Base-by-base conservation (phyloP, 2,329 filamentous ascomycete species). In the Talaromyces albobiverticillius region DNA sequence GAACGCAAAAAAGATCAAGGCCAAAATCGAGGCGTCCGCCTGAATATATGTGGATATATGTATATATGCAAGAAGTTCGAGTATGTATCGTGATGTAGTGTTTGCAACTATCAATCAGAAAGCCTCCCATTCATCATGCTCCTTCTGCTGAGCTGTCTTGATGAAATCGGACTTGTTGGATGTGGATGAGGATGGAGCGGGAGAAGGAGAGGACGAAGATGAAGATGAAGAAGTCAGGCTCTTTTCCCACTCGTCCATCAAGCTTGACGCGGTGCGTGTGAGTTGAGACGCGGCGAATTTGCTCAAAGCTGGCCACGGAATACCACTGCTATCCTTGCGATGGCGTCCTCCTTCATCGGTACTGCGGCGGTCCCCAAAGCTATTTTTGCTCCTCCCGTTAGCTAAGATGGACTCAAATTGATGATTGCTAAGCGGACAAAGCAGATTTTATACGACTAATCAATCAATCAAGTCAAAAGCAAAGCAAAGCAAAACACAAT, bases 181-280 rank as follows among this genome's bases (percentile, higher is more conserved):
- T 29, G n/a, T 34, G 25, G 20, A 31, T 36, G 25, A 31, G 20
- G 57, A 49, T 45, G 20, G 48, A 40, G 4, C 69, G 18, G 36
- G 16, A 20, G 36, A 40, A 22, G 36, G 2, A 40, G 68, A 31
- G 6, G 45, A 46, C 14, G 38, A 31, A 10, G 45, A 46, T 20
- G 38, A 3, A 70, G 64, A 50, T 1, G 80, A 76, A 31, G 83
- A 78, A 2, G 81, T 84, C 13, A 92, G 75, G 60, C 83, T 89
- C 70, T 85, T 89, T 75, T 97, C 93, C 89, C 90, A 95, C 67
- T 96, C 91, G 60, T 86, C 88, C 84, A 96, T 90, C 54, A 96
- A 79, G 58, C 87, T 88, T 32, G 86, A 88, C n/a, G 92, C 89
- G 1, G 89, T 93, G 34, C 85, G 82, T 67, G 90, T 89, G 61